Evolutionary conservation across 768 basidiomycete genomes (phyloP).

Genomic region (Galerina sulciceps): DNA sequence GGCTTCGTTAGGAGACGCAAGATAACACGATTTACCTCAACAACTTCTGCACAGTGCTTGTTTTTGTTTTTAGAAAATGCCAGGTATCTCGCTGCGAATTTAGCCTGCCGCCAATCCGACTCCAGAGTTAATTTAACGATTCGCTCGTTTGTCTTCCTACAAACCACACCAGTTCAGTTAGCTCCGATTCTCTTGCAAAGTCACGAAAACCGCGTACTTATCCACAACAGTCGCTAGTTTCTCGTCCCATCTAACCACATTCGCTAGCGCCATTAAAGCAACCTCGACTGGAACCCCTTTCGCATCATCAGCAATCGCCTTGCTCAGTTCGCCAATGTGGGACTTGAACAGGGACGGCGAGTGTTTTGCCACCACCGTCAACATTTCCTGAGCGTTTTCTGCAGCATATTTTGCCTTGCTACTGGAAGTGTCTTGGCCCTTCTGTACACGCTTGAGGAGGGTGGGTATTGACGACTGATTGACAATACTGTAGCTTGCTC

Average conservation of each 20-base stretch:
- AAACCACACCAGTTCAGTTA: constrained; percentile 4
- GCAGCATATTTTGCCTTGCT: constrained; percentile 39
- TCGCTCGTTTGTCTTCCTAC: constrained; percentile 70
- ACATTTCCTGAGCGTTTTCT: constrained; percentile 53
- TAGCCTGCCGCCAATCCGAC: constrained; percentile 69
- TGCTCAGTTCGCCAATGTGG: constrained; percentile 77
- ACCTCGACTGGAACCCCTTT: constrained; percentile 61
- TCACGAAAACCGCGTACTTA: constrained; percentile 51
- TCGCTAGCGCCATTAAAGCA: constrained; percentile 77
- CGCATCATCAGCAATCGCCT: constrained; percentile 70
- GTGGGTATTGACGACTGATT: constrained; percentile 88
- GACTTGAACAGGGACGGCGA: constrained; percentile 72
- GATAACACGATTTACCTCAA: constrained; percentile 56
- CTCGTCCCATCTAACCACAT: constrained; percentile 62
- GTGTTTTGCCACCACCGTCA: constrained; percentile 73
- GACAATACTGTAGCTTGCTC: constrained; percentile 71
- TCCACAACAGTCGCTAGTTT: constrained; percentile 58
- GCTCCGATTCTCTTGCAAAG: neutral
- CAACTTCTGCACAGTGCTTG: constrained; percentile 53
- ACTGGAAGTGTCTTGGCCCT: constrained; percentile 42
- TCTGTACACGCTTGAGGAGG: constrained; percentile 71
- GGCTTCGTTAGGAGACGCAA: neutral
- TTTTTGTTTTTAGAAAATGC: constrained; percentile 59
- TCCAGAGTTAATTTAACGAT: constrained; percentile 62
- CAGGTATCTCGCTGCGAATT: constrained; percentile 83